Evolutionary conservation across 1,284 basidiomycete genomes (phyloP).

Genomic region (Fomes fomentarius): DNA sequence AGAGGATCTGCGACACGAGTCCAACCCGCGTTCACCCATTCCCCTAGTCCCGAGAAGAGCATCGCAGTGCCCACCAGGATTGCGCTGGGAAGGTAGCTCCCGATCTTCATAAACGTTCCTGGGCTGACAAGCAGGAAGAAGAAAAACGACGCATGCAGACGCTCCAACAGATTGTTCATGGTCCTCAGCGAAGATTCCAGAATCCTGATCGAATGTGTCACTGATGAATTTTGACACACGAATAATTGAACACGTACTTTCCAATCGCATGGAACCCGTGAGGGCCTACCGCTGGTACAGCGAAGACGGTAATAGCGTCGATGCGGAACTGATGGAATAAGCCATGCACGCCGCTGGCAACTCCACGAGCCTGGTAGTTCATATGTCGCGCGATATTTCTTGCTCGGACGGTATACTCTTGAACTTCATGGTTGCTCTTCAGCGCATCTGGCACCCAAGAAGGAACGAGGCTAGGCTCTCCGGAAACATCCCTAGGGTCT

Average conservation of each 20-base stretch:
- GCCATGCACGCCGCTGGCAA: slow-evolving; percentile 78
- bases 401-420: slow-evolving; percentile 58
- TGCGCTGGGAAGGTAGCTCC: slow-evolving; percentile 85
- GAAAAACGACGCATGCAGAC: slow-evolving; percentile 94
- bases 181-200: slow-evolving; percentile 88
- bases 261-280: slow-evolving; percentile 96
- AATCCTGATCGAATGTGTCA: too few relatives aligned
- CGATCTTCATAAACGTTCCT: slow-evolving; percentile 86
- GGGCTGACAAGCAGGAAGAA: slow-evolving; percentile 86
- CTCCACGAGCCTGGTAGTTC: slow-evolving; percentile 69
- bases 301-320: slow-evolving; percentile 92
- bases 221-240: too few relatives aligned
- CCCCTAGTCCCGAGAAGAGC: slow-evolving; percentile 78
- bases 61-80: slow-evolving; percentile 81
- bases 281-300: slow-evolving; percentile 85
- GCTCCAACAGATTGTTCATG: slow-evolving; percentile 90
- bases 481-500: slow-evolving; percentile 50
- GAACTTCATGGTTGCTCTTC: slow-evolving; percentile 45
- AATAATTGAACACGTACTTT: slow-evolving; percentile 55
- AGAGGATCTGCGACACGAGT: slow-evolving; percentile 32
- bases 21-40: slow-evolving; percentile 76
- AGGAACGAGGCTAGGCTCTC: slow-evolving; percentile 35
- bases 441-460: slow-evolving; percentile 52
- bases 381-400: slow-evolving; percentile 70
- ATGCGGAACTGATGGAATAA: slow-evolving; percentile 87